Evolutionary conservation across 225 moss, liverwort and hornwort species (phyloP), one percentile per base, ranked within the genome.

Genomic region (Thuidium tamariscinum): DNA sequence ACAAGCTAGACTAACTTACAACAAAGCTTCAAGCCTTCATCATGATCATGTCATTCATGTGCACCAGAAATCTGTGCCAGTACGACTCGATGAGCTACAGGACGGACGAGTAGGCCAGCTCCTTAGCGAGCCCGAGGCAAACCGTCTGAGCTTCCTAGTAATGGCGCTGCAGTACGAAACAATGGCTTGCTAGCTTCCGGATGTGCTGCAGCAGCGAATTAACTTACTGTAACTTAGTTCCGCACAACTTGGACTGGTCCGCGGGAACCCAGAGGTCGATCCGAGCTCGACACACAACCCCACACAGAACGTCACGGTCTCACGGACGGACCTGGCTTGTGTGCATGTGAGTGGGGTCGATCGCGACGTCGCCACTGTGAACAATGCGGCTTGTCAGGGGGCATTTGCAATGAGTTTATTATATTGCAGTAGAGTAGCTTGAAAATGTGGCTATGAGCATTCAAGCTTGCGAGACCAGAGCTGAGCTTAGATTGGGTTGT

Each of bases 31-130:
- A 71, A 39, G 34, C 46, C 64, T 60, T 68, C 46, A 41, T 76
- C 87, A 76, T 90, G 55, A 84, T 91, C 87, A 91, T n/a, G n/a
- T n/a, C n/a, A n/a, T n/a, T n/a, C n/a, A n/a, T 89, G 87, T 89
- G 91, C 89, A 69, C 39, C 86, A 70, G 81, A 48, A n/a, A 16
- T 55, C 41, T 56, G 42, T 89, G 84, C 66, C 66, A 88, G 91
- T 77, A 84, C 82, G 81, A 67, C 82, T 37, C 48, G 37, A 85
- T 67, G 55, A 34, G 67, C 79, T 81, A 25, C 46, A 81, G 80
- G 80, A 83, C 82, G 65, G 61, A 32, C 32, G 65, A 83, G 46
- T 63, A 80, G 69, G 74, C 41, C 37, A 81, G 81, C 16, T 44
- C 69, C n/a, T 8, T 16, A 76, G 44, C 49, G 6, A 49, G 74